Evolutionary conservation across 1,139 yeast species (phyloP).

Genomic region (Entelexis sorbosivorans): DNA sequence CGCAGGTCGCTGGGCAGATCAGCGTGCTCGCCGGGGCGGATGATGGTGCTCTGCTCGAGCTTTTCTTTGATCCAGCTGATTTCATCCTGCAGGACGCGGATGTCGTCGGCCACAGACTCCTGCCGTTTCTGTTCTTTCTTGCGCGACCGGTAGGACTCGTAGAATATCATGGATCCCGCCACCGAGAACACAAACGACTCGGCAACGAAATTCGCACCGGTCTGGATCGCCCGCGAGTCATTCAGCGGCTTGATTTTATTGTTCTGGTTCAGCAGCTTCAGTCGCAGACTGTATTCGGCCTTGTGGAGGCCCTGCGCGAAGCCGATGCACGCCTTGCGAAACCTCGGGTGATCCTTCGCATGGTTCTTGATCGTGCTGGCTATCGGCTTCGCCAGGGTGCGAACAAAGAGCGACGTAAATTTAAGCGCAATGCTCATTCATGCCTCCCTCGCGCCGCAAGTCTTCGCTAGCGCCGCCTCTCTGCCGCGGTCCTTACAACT

Average conservation of each 20-base stretch:
- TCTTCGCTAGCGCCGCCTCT: neutral
- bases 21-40: slow-evolving; percentile 33
- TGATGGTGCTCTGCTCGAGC: slow-evolving; percentile 36
- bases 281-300: slow-evolving; percentile 52
- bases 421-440: slow-evolving; percentile 52
- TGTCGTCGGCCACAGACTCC: slow-evolving; percentile 58
- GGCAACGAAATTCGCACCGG: slow-evolving; percentile 69
- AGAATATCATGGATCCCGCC: slow-evolving; percentile 69
- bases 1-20: slow-evolving; percentile 38
- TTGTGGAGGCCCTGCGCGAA: slow-evolving; percentile 67
- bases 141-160: slow-evolving; percentile 59
- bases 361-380: slow-evolving; percentile 62
- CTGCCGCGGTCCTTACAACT: neutral
- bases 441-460: neutral
- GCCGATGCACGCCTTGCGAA: slow-evolving; percentile 50
- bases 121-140: slow-evolving; percentile 53
- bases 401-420: slow-evolving; percentile 57
- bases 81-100: slow-evolving; percentile 56
- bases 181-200: slow-evolving; percentile 67
- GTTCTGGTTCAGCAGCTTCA: slow-evolving; percentile 50
- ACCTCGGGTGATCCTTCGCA: slow-evolving; percentile 62
- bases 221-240: slow-evolving; percentile 73
- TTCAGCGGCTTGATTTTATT: slow-evolving; percentile 62
- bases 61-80: slow-evolving; percentile 49
- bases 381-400: slow-evolving; percentile 76